Base-by-base conservation (phyloP, 768 basidiomycete genomes). In the Boletus subcaerulescens region DNA sequence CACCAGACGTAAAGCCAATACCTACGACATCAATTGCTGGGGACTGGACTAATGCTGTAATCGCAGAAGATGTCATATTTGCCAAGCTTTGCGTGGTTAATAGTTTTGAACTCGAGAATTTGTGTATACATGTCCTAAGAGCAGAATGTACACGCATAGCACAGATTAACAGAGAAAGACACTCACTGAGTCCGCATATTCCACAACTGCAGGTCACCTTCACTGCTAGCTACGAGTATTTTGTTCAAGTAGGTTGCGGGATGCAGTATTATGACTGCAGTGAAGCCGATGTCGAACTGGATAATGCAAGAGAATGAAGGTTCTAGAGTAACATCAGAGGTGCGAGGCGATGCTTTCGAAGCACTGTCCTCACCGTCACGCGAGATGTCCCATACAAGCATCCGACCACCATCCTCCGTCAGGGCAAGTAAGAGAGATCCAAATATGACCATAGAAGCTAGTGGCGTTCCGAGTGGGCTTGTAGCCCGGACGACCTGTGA, bases 161-260 rank as follows among this genome's bases (percentile, higher is more conserved):
- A 11, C 20, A 33, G 10, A 45, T 24, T 33, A 11, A 31, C 17
- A 32, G 20, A 55, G 17, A 62, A 15, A 5, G 26, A 24, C 24
- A 71, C 85, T 60, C 53, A 92, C 92, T 82, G 81, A 12, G 93
- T 87, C 9, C 86, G 80, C 58, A 93, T 84, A 70, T 98, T 99
- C 93, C 93, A 98, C n/a, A 99, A 72, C 56, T 97, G 91, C 63
- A 98, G 73, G 41, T 73, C 75, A 4, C 97, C 97, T 69, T 94
- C 80, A 52, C 75, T 80, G 62, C 92, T 91, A 4, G 87, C 84
- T 12, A 98, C 82, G 1, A 98, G 77, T 1, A 98, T 78, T 74
- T 99, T 99, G 77, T 99, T 98, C 48, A 99, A 71, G 71, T 98
- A 98, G 13, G 97, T 98, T 1, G 93, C 87, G 3, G 97, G 97